A percentile compares a stretch with the other conserved stretches of the same genome.
These are phyloP conservation scores for Xylariales sp. DNA, from an alignment of 2,329 filamentous ascomycete species.

Conservation along the genomic window DNA sequence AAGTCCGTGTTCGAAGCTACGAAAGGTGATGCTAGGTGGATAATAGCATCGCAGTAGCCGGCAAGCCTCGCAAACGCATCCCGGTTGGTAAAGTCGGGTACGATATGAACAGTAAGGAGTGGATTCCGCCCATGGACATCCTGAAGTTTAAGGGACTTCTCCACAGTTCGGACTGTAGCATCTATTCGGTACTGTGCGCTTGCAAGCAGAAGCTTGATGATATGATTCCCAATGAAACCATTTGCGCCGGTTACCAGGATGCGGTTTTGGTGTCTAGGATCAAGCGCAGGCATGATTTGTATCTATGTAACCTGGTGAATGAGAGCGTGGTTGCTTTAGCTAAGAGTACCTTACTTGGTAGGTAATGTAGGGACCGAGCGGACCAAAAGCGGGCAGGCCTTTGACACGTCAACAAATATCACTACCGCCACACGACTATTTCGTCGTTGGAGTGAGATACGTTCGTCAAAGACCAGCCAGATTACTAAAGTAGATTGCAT, in stretches of 20 bases:
- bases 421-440: too few species aligned
- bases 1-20: neutral
- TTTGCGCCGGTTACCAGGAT: constrained; percentile 4
- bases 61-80: constrained; percentile 1
- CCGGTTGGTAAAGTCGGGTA: neutral
- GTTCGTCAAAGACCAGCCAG: too few species aligned
- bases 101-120: constrained; percentile 2
- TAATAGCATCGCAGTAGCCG: constrained; percentile 2
- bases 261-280: neutral
- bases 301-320: neutral
- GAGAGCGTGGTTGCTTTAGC: too few species aligned
- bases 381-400: too few species aligned
- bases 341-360: too few species aligned
- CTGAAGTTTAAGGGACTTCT: neutral
- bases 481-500: too few species aligned
- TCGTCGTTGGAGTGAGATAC: too few species aligned
- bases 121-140: neutral
- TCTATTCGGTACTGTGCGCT: constrained; percentile 2
- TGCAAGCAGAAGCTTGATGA: constrained; percentile 2
- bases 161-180: neutral
- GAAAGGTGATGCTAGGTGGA: constrained; percentile 1
- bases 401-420: too few species aligned
- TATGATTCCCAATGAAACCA: constrained; percentile 5
- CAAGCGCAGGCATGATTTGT: neutral
- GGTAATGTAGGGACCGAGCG: too few species aligned